Evolutionary conservation across 2,329 filamentous ascomycete genomes (phyloP).

Genomic region (Lasiodiplodia sp.): DNA sequence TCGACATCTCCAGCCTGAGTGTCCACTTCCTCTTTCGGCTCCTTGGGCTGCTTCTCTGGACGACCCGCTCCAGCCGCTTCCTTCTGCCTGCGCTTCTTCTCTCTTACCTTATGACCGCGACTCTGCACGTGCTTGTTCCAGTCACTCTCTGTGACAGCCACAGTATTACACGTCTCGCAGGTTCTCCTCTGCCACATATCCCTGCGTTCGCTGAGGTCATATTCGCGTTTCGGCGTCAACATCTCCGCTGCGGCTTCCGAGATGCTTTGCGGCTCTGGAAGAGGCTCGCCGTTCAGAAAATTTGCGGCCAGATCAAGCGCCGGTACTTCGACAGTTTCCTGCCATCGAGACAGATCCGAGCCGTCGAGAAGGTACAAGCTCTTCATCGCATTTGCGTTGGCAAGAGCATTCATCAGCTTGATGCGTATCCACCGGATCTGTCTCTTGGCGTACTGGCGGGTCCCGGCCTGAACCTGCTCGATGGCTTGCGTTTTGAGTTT

Average conservation of each 20-base stretch:
- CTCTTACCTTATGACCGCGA: constrained; percentile 56
- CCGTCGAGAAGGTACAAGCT: constrained; percentile 83
- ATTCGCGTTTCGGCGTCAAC: constrained; percentile 62
- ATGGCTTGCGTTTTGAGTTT: constrained; percentile 66
- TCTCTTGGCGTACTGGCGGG: constrained; percentile 83
- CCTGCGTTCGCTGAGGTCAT: constrained; percentile 51
- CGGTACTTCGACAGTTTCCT: constrained; percentile 67
- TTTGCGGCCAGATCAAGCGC: constrained; percentile 67
- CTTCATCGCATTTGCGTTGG: constrained; percentile 59
- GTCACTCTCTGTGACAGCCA: constrained; percentile 62
- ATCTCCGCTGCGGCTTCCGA: constrained; percentile 63
- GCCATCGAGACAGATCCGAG: constrained; percentile 70
- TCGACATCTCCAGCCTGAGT: neutral
- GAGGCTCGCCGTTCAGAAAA: constrained; percentile 65
- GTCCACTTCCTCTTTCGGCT: neutral
- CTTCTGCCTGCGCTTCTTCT: constrained; percentile 40
- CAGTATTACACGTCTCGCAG: constrained; percentile 75
- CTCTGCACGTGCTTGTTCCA: constrained; percentile 66
- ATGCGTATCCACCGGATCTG: constrained; percentile 88
- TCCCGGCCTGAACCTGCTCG: constrained; percentile 81
- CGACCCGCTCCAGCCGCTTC: neutral
- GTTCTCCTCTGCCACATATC: constrained; percentile 60
- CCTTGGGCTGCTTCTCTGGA: neutral
- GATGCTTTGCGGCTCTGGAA: constrained; percentile 64
- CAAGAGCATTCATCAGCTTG: constrained; percentile 76